phyloP scores from a whole-genome alignment of 1,139 yeast genomes.

The Blastobotrys persicus region DNA sequence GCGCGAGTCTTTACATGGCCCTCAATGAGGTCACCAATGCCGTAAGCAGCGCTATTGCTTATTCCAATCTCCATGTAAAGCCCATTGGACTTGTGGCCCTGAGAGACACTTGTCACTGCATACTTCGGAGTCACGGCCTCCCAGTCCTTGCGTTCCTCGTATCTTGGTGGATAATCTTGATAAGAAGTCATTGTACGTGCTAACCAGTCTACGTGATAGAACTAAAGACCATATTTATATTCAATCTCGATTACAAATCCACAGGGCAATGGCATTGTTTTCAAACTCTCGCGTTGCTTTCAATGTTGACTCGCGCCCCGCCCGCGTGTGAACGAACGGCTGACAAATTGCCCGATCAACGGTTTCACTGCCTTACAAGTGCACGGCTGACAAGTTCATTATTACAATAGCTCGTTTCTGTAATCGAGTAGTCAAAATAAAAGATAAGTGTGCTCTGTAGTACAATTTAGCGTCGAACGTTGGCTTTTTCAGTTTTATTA shows the following conservation, averaged over 20 bases:
- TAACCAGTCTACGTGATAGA: not conserved
- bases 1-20: not conserved
- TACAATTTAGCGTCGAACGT: too few species aligned
- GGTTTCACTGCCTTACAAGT: not conserved
- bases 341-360: constrained; percentile 1
- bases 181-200: not conserved
- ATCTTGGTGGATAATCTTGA: not conserved
- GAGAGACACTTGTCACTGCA: not conserved
- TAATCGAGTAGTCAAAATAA: too few species aligned
- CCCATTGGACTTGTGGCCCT: not conserved
- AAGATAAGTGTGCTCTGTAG: too few species aligned
- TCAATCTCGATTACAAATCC: constrained; percentile 1
- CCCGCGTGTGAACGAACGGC: not conserved
- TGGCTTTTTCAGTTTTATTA: too few species aligned
- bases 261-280: not conserved
- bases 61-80: constrained; percentile 1
- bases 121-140: not conserved
- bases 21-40: not conserved
- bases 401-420: too few species aligned
- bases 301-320: constrained; percentile 1
- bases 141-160: not conserved
- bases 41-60: not conserved
- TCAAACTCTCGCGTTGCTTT: not conserved
- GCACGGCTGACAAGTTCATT: not conserved
- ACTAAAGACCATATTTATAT: not conserved